Evolutionary conservation across 345 rosid species (phyloP).

Genomic region (Trapa bicornis): DNA sequence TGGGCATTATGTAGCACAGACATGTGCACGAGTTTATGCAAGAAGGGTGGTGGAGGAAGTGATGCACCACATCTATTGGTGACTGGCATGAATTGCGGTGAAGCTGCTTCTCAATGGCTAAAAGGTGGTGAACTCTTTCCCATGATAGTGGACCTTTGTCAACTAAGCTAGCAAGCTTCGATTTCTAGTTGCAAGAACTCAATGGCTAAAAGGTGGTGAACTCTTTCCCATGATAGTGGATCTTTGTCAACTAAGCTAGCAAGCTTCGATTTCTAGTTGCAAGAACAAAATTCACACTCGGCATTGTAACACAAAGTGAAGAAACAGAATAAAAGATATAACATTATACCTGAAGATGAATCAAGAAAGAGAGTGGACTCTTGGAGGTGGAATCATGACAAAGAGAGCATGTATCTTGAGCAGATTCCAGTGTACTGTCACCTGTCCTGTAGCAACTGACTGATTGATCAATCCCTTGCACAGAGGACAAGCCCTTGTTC

Average conservation of each 20-base stretch:
- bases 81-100: no score
- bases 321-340: slow-evolving; percentile 8
- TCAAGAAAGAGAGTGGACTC: slow-evolving; percentile 65
- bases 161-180: slow-evolving; percentile 70
- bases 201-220: neutral
- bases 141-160: slow-evolving; percentile 62
- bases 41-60: no score
- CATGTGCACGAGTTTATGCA: no score
- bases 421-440: slow-evolving; percentile 23
- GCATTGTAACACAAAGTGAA: neutral
- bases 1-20: no score
- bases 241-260: slow-evolving; percentile 62
- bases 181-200: slow-evolving; percentile 45
- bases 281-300: slow-evolving; percentile 9
- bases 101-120: no score
- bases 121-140: slow-evolving; percentile 25
- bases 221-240: slow-evolving; percentile 59
- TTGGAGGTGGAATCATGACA: slow-evolving; percentile 72
- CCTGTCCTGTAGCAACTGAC: slow-evolving; percentile 20
- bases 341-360: slow-evolving; percentile 72
- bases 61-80: no score
- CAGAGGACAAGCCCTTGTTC: slow-evolving; percentile 32
- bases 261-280: slow-evolving; percentile 77
- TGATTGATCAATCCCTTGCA: slow-evolving; percentile 23
- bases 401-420: slow-evolving; percentile 70